Evolutionary conservation across 106 monocot genomes (phyloP).

Genomic region (Dendrobium officinale): DNA sequence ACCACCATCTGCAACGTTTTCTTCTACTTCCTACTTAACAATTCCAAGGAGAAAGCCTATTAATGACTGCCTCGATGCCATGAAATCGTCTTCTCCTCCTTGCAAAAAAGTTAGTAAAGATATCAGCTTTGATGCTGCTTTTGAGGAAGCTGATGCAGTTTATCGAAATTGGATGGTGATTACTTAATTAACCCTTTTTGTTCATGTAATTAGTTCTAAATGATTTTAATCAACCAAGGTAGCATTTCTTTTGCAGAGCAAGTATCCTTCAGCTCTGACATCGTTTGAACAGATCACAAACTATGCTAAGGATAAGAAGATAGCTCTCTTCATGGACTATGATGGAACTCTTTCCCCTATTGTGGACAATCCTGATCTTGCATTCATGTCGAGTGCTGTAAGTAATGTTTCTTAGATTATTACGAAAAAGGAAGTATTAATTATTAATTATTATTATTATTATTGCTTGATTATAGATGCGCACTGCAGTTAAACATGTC

Average conservation of each 20-base stretch:
- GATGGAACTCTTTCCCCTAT: constrained; percentile 97
- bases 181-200: not conserved
- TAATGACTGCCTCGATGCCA: constrained; percentile 21
- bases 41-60: constrained; percentile 36
- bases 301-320: constrained; percentile 46
- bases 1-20: constrained; percentile 14
- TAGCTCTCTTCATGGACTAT: constrained; percentile 86
- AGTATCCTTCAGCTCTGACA: constrained; percentile 72
- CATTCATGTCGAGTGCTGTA: constrained; percentile 77
- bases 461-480: constrained; percentile 43
- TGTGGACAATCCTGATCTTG: constrained; percentile 77
- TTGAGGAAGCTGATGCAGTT: not conserved
- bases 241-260: constrained; percentile 29
- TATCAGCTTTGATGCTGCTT: not conserved
- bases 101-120: not conserved
- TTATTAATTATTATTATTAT: not conserved
- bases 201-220: not conserved
- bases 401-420: not conserved
- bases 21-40: constrained; percentile 47
- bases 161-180: not conserved
- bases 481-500: constrained; percentile 55
- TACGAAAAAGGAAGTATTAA: not conserved
- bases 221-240: constrained; percentile 8
- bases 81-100: not conserved
- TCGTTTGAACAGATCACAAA: constrained; percentile 58